Evolutionary conservation across 768 basidiomycete genomes (phyloP).

Genomic region (Trametes punicea): DNA sequence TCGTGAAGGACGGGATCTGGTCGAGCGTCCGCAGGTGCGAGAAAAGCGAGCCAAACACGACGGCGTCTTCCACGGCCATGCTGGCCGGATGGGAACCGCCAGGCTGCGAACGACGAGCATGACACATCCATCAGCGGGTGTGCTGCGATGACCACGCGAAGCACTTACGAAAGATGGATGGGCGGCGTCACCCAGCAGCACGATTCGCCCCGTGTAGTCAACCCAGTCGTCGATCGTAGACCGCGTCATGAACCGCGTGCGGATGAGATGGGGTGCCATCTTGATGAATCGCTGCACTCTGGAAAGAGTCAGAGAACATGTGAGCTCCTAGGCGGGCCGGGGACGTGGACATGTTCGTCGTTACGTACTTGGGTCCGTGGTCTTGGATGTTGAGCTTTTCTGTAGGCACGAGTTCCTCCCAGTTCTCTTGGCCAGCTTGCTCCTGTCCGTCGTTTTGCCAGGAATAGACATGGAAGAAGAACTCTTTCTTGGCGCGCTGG

Average conservation of each 20-base stretch:
- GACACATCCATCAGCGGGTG: constrained; percentile 1
- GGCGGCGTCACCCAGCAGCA: constrained; percentile 59
- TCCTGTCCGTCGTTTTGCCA: constrained; percentile 33
- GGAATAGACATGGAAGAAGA: constrained; percentile 36
- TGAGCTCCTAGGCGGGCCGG: background rate
- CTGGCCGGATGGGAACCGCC: constrained; percentile 49
- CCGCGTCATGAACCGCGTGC: constrained; percentile 35
- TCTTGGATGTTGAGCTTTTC: constrained; percentile 32
- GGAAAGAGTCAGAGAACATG: constrained; percentile 14
- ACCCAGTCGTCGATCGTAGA: constrained; percentile 44
- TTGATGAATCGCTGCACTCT: constrained; percentile 35
- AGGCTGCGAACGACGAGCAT: constrained; percentile 38
- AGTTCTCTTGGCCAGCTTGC: constrained; percentile 32
- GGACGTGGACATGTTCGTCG: background rate
- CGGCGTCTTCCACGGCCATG: constrained; percentile 60
- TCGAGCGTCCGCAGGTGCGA: constrained; percentile 43
- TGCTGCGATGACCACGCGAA: background rate
- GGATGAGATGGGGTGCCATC: constrained; percentile 34
- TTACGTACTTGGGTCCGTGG: constrained; percentile 39
- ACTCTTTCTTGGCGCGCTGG: constrained; percentile 40
- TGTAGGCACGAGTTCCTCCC: constrained; percentile 33
- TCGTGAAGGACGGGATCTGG: constrained; percentile 49
- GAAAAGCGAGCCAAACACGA: constrained; percentile 57
- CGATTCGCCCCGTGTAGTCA: constrained; percentile 44
- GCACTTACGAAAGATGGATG: constrained; percentile 51